Evolutionary conservation across 495 filamentous ascomycete species (phyloP), one percentile per base, ranked within the genome.

Genomic region (Xylaria cubensis): DNA sequence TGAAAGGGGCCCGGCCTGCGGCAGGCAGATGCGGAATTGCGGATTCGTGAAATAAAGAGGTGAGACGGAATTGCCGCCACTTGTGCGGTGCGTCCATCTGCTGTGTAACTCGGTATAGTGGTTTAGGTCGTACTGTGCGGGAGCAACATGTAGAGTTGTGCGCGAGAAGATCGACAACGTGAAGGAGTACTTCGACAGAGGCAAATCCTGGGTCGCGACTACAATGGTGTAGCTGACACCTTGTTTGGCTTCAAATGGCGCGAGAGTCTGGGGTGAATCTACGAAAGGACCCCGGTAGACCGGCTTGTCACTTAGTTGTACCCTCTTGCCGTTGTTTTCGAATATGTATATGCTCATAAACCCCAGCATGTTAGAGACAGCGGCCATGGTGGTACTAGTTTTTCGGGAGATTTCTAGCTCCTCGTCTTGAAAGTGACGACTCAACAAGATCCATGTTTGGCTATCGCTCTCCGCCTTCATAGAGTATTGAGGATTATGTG

Each of bases 301-400:
- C 24, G 89, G 85, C 12, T 86, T 87, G 65, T 95, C 92, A 65
- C 86, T 89, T 15, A 94, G 80, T 42, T 92, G 90, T 1, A 98
- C 90, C 53, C 90, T 86, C 34, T 90, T 84, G n/a, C 94, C 94
- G n/a, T 86, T 74, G 50, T 87, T 88, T 34, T 89, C 86, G 75
- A 94, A 98, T 1, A 94, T 86, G 74, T 93, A 94, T 46, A 99
- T 86, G 69, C 92, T 92, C 74, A 97, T 97, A 81, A 94, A 97
- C 3, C 94, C 94, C 13, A 86, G 81, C 50, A 81, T 79, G 44
- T 79, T 81, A 13, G 85, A 83, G n/a, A 84, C 80, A 15, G 75
- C 80, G 17, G 84, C 75, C 36, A 80, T 76, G 3, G 81, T 74
- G 55, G 75, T 63, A 26, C 79, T 80, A 7, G 79, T 71, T 41